Evolutionary conservation across 257 asterid species (phyloP).

Genomic region (Cordia subcordata): DNA sequence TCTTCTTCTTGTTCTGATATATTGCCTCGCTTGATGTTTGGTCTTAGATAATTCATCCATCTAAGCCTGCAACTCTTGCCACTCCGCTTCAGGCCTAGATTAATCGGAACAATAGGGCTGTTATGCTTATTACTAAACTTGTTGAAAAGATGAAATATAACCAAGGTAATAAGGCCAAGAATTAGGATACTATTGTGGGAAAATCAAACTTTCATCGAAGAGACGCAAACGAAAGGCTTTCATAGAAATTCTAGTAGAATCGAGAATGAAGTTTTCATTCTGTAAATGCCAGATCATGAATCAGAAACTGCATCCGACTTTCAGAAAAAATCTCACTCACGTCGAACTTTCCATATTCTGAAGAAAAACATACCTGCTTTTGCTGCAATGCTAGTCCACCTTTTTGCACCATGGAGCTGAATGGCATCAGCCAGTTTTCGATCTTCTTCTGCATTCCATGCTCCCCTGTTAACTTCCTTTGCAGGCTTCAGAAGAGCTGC

Average conservation of each 20-base stretch:
- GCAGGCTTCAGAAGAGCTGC: too few species aligned
- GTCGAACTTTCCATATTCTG: too few species aligned
- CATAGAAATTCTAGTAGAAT: not conserved
- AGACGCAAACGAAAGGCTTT: not conserved
- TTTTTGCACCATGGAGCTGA: constrained; percentile 33
- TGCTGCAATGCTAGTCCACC: constrained; percentile 42
- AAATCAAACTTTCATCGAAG: not conserved
- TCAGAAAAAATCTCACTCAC: too few species aligned
- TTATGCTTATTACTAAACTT: too few species aligned
- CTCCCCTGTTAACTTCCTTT: constrained; percentile 39
- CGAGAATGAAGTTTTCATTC: not conserved
- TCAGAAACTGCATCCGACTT: too few species aligned
- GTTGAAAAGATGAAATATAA: too few species aligned
- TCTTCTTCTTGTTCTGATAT: constrained; percentile 60
- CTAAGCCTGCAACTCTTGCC: constrained; percentile 32
- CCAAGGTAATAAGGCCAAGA: too few species aligned
- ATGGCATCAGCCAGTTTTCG: constrained; percentile 38
- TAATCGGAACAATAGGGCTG: too few species aligned
- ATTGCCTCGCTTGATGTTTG: not conserved
- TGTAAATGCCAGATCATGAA: not conserved
- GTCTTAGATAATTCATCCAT: too few species aligned
- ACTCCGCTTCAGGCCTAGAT: constrained; percentile 34
- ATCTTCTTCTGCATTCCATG: constrained; percentile 59
- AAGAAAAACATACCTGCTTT: constrained; percentile 31
- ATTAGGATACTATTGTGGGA: not conserved